phyloP scores from a whole-genome alignment of 208 protist genomes.

The Trichomonas vaginalis region DNA sequence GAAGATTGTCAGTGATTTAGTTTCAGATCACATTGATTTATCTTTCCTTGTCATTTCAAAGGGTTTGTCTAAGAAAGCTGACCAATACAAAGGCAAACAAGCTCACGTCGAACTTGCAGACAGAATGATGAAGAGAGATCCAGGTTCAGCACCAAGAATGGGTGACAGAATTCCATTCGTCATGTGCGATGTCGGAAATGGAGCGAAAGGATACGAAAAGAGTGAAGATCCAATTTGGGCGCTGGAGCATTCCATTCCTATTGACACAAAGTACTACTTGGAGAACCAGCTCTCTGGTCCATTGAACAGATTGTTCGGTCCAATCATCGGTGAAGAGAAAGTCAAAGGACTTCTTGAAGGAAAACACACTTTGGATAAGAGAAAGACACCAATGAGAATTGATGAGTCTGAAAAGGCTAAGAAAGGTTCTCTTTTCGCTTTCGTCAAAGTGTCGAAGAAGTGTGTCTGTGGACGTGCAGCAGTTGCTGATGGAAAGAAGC shows the following conservation, averaged over 20 bases:
- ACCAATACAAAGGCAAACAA: slow-evolving; percentile 72
- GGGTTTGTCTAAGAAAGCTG: slow-evolving; percentile 66
- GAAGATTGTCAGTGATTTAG: slow-evolving; percentile 59
- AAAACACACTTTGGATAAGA: slow-evolving; percentile 84
- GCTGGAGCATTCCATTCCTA: slow-evolving; percentile 69
- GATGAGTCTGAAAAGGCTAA: slow-evolving; percentile 77
- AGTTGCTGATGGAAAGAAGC: background rate
- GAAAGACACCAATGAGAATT: slow-evolving; percentile 67
- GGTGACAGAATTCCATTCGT: slow-evolving; percentile 86
- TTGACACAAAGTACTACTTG: slow-evolving; percentile 79
- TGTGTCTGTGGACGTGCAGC: background rate
- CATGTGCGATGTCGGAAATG: slow-evolving; percentile 54
- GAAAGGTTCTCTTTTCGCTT: slow-evolving; percentile 64
- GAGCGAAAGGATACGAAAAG: slow-evolving; percentile 85
- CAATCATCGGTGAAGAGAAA: slow-evolving; percentile 60
- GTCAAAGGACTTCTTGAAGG: slow-evolving; percentile 47
- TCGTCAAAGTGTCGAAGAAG: background rate
- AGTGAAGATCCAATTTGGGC: slow-evolving; percentile 99
- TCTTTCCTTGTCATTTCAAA: slow-evolving; percentile 76
- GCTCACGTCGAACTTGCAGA: slow-evolving; percentile 72
- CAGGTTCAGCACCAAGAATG: slow-evolving; percentile 55
- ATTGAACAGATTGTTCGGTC: slow-evolving; percentile 71
- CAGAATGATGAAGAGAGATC: slow-evolving; percentile 68
- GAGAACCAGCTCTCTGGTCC: slow-evolving; percentile 72
- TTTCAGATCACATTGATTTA: slow-evolving; percentile 79